phyloP scores from a whole-genome alignment of 139 green algal species.

The Mychonastes homosphaera region DNA sequence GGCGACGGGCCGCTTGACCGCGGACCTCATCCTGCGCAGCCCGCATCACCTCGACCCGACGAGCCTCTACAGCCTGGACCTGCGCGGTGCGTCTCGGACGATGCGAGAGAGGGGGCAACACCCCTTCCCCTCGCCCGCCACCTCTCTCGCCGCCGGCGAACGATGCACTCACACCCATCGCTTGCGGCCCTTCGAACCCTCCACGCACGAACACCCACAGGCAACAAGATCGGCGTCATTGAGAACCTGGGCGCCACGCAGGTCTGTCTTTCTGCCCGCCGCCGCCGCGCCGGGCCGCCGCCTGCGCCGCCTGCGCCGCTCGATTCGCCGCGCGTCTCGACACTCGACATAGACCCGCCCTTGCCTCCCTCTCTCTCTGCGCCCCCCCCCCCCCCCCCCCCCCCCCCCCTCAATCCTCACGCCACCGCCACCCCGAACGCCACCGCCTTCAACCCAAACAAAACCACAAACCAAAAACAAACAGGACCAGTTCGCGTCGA shows the following conservation, averaged over 20 bases:
- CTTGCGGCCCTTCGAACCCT: neutral
- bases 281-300: neutral
- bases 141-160: neutral
- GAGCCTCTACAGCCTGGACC: constrained; percentile 77
- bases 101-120: neutral
- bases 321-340: neutral
- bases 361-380: neutral
- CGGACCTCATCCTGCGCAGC: constrained; percentile 72
- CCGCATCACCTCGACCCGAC: constrained; percentile 84
- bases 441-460: constrained; percentile 1
- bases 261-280: constrained; percentile 26
- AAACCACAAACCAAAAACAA: too few species aligned
- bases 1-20: constrained; percentile 67
- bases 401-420: neutral
- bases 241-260: constrained; percentile 92
- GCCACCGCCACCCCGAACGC: neutral
- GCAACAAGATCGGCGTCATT: constrained; percentile 73
- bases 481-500: constrained; percentile 97
- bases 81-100: constrained; percentile 44
- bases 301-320: too few species aligned
- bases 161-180: neutral
- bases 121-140: neutral
- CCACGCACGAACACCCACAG: constrained; percentile 21
- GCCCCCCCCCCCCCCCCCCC: neutral
- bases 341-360: neutral